Evolutionary conservation across 2,329 filamentous ascomycete genomes (phyloP).

Genomic region (Xylaria sp.): DNA sequence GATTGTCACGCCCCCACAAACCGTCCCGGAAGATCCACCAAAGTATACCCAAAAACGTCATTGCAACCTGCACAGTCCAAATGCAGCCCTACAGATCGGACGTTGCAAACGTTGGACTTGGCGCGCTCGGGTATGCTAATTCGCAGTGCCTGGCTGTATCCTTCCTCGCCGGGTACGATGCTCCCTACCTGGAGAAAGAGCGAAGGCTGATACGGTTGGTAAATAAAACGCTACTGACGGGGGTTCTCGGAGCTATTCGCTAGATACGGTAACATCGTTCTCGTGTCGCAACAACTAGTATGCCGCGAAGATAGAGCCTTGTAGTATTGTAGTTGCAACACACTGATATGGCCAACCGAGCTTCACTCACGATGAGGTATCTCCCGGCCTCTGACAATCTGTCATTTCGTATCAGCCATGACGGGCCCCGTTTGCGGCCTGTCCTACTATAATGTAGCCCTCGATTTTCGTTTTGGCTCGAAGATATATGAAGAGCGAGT

Average conservation of each 20-base stretch:
- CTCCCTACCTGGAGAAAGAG: slow-evolving; percentile 19
- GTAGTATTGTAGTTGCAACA: slow-evolving; percentile 25
- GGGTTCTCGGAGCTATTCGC: slow-evolving; percentile 35
- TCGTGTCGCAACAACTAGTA: slow-evolving; percentile 36
- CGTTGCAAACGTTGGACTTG: slow-evolving; percentile 30
- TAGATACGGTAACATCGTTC: slow-evolving; percentile 36
- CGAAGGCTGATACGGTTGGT: slow-evolving; percentile 22
- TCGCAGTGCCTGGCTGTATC: slow-evolving; percentile 18
- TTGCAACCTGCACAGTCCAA: slow-evolving; percentile 32
- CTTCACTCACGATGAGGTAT: slow-evolving; percentile 31
- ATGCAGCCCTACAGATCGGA: slow-evolving; percentile 38
- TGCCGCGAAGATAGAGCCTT: slow-evolving; percentile 33
- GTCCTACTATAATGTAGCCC: slow-evolving; percentile 26
- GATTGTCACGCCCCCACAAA: slow-evolving; percentile 35
- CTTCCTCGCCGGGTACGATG: slow-evolving; percentile 7
- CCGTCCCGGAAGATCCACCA: slow-evolving; percentile 33
- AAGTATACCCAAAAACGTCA: slow-evolving; percentile 31
- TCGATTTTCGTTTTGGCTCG: neutral
- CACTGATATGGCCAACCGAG: slow-evolving; percentile 27
- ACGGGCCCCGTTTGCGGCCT: slow-evolving; percentile 18
- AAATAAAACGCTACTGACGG: slow-evolving; percentile 32
- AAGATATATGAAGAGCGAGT: slow-evolving; percentile 30
- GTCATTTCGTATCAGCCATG: slow-evolving; percentile 31
- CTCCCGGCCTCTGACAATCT: slow-evolving; percentile 9
- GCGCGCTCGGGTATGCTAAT: slow-evolving; percentile 13